Evolutionary conservation across 2,329 filamentous ascomycete species (phyloP), one percentile per base, ranked within the genome.

Genomic region (Xylaria sp.): DNA sequence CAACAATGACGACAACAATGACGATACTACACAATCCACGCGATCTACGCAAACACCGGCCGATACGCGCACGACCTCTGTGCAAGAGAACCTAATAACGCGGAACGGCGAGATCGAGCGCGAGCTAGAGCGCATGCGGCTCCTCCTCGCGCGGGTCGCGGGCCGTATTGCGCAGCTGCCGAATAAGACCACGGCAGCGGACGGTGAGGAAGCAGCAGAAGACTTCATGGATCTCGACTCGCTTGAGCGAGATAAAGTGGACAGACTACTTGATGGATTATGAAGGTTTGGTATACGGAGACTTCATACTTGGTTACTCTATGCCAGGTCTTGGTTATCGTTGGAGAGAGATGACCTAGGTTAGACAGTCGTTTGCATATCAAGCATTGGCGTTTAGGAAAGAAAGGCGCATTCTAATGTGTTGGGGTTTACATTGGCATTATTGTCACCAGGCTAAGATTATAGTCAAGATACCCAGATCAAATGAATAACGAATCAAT

Each of bases 51-150:
- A 79, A 75, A 76, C 20, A 74, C 78, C 79, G 75, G 80, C 8
- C 23, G 48, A 15, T 2, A 15, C 54, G 9, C 56, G 8, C 15
- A 58, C 41, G 2, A 58, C 34, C 2, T 15, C 63, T 1, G 81
- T 91, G 7, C 91, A 94, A 77, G 86, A 88, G 67, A 93, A 92
- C 76, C 78, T 94, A 3, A 84, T 91, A 1, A 90, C 88, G 60
- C 86, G 87, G 39, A 87, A 91, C 76, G 89, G 90, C 1, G 86
- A 89, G 57, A 78, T 94, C 10, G 90, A 91, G 76, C 82, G 82
- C 63, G 91, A 93, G 79, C 81, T 94, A 64, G 87, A 90, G 77
- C 86, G 85, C 70, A 92, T 91, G 86, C 86, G 89, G 41, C 83
- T 90, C 72, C 79, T 94, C 70, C 82, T 91, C 64, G 85, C 86